Base-by-base conservation (phyloP, 2,329 filamentous ascomycete genomes). In the Furcasterigmium furcatum region DNA sequence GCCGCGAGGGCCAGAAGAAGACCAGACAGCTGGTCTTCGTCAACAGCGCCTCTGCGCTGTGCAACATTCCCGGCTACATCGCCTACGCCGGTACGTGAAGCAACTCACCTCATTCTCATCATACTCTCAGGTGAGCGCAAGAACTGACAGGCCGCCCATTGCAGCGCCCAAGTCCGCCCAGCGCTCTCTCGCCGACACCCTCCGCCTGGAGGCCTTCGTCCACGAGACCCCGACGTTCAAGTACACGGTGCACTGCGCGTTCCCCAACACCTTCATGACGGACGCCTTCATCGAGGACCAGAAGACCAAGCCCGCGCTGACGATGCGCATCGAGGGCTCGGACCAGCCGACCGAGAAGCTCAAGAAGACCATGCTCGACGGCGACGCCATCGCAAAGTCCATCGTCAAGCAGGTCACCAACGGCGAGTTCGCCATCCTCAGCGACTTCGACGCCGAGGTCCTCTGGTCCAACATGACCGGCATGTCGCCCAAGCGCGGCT, bases 251-350 rank as follows among this genome's bases (percentile, higher is more conserved):
- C 58, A 59, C 24, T 57, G 54, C 34, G 52, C 52, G 10, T 60
- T 60, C 49, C 51, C 57, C 2, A 43, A 45, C 20, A 53, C 56
- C 44, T 60, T 59, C 41, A 48, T 60, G 34, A 53, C 56, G 1
- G 48, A 51, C 10, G 51, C 50, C 2, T 59, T 60, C 18, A 39
- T 56, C 4, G 41, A 54, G 25, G 58, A 61, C 47, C 58, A 60
- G 46, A 51, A 56, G 24, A 53, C 52, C 16, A 59, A 60, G 49
- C 52, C 56, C 5, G 42, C 41, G 7, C 43, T 60, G 8, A 60
- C 58, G 1, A 60, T 60, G 47, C 55, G 52, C 4, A 55, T 60
- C 5, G 51, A 61, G 47, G 58, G 56, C 1, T 47, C 52, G 5
- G 46, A 50, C 9, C 45, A 38, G 4, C 30, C 47, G 4, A 34